Base-by-base conservation (phyloP, 1,139 yeast genomes). In the Hyphopichia khmerensis region DNA sequence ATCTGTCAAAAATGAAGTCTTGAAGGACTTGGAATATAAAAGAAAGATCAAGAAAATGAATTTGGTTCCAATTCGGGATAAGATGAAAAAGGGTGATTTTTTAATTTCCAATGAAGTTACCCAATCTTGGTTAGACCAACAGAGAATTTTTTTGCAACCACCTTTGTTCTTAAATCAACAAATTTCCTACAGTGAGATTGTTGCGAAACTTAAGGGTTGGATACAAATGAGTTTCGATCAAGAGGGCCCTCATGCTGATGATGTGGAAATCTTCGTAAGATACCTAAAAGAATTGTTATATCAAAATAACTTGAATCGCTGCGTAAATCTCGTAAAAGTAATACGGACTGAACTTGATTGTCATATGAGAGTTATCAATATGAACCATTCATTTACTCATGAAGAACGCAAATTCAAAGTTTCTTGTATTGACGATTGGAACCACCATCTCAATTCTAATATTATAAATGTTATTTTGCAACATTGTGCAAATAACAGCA, bases 161-260 rank as follows among this genome's bases (percentile, higher is more conserved):
- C 78, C 79, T 2, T 43, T 54, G 7, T 63, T 63, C 43, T 70
- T 77, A 48, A 73, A 69, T 43, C 62, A 64, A 5, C 42, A 48
- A 6, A 45, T 55, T 1, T 53, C 67, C 2, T 63, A 65, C 15
- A 53, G 55, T 10, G 72, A 72, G 3, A 59, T 82, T 33, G 62
- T 65, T 30, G 32, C 43, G 1, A 55, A 71, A 42, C 42, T 83
- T 3, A 53, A 59, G 3, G 57, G 62, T 1, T 84, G 91, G 91
- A 65, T 83, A 0, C 47, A 47, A 4, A 60, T 62, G 37, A 70
- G 83, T 0, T 43, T 72, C 4, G 48, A 59, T n/a, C 67, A 62
- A 26, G 64, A 64, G 26, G 86, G 87, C 0, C 90, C 91, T 0
- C 84, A 81, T 52, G 53, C 51, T 3, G 84, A 76, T 30, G 93